Evolutionary conservation across 345 rosid genomes (phyloP).

Genomic region (Hibiscus syriacus): DNA sequence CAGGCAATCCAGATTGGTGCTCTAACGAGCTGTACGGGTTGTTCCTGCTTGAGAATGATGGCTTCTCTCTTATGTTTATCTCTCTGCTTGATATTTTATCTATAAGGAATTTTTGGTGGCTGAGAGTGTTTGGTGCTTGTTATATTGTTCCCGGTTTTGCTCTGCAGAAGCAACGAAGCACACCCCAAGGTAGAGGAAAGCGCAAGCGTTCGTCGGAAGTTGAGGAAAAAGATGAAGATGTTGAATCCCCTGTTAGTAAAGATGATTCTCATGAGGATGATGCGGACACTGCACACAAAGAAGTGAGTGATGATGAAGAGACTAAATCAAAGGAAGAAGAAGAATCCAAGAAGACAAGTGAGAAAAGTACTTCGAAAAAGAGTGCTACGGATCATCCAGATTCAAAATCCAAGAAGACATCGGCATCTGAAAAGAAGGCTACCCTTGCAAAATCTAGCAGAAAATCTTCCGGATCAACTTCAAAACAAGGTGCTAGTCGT

Average conservation of each 20-base stretch:
- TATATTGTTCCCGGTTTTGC: slow-evolving; percentile 13
- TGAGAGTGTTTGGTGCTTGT: not conserved
- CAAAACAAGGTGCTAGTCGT: slow-evolving; percentile 27
- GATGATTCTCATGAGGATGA: not conserved
- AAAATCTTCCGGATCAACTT: slow-evolving; percentile 38
- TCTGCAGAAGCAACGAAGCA: slow-evolving; percentile 50
- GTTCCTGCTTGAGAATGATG: not conserved
- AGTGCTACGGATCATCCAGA: slow-evolving; percentile 33
- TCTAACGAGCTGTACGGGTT: too few species aligned
- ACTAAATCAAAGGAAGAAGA: slow-evolving; percentile 31
- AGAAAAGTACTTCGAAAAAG: slow-evolving; percentile 45
- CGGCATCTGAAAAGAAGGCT: slow-evolving; percentile 35
- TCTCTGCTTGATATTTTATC: not conserved
- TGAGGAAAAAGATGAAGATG: slow-evolving; percentile 45
- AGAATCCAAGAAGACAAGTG: slow-evolving; percentile 23
- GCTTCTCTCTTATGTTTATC: not conserved
- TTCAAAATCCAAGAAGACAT: slow-evolving; percentile 36
- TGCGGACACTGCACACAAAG: not conserved
- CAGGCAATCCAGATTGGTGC: not conserved
- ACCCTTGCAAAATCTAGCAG: slow-evolving; percentile 37
- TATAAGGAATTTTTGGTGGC: not conserved
- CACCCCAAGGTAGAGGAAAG: slow-evolving; percentile 39
- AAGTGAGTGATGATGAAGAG: not conserved
- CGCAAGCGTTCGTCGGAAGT: slow-evolving; percentile 35
- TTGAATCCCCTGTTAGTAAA: slow-evolving; percentile 13